Evolutionary conservation across 768 basidiomycete species (phyloP), one percentile per base, ranked within the genome.

Genomic region (Butyriboletus loyo): DNA sequence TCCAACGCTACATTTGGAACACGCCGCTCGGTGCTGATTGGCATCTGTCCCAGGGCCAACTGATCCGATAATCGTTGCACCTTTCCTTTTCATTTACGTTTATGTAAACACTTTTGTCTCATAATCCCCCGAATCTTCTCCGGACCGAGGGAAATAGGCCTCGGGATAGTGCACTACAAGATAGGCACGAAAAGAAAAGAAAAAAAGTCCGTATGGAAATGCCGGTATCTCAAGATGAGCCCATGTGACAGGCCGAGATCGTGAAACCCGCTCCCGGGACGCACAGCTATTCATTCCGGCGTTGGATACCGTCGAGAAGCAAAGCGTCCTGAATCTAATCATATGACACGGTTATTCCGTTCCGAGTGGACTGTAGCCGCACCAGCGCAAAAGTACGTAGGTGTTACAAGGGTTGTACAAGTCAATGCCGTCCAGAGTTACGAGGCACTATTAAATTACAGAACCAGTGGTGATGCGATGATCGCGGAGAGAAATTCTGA

Each of bases 361-460:
- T 35, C 24, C 11, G 15, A 47, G 7, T 14, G 36, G 13, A 41
- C 22, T 13, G 17, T 36, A 30, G 13, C 24, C 9, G 14, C 40
- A 28, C 31, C 30, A 49, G 28, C 6, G 14, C 22, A 8, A 43
- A 40, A 25, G 40, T 51, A 42, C 34, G 43, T 22, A 25, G 3
- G 22, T 21, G 3, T 25, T 56, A 27, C 34, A 57, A n/a, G 4
- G 19, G 25, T 19, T 10, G 30, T 46, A 57, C 46, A 35, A 17
- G 45, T 41, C 15, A 10, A 44, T 38, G 24, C 46, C 19, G 10
- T 38, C 17, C 25, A n/a, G 34, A 44, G 30, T 35, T 50, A 50
- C 45, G 54, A 22, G 31, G 39, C 24, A 22, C 3, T n/a, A 34
- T 35, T 15, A 34, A 48, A 55, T 62, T 62, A 56, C 39, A 54